phyloP scores from a whole-genome alignment of 140 eudicot genomes.

The Anethum foeniculum region DNA sequence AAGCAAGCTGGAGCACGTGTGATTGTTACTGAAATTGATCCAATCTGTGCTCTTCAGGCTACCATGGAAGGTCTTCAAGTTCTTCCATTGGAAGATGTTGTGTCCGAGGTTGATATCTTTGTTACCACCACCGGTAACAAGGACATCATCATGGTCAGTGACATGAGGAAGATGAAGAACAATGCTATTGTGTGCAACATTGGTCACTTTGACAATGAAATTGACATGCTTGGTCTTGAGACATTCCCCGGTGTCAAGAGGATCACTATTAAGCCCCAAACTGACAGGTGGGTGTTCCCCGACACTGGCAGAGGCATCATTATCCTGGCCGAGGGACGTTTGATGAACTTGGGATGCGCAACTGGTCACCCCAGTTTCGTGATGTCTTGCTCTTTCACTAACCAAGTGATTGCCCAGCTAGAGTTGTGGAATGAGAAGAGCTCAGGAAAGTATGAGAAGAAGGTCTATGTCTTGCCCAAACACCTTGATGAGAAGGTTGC shows the following conservation, averaged over 20 bases:
- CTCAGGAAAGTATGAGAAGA: slow-evolving; percentile 66
- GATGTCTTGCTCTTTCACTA: slow-evolving; percentile 88
- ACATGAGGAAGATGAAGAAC: slow-evolving; percentile 91
- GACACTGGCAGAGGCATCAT: slow-evolving; percentile 59
- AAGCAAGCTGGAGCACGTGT: slow-evolving; percentile 84
- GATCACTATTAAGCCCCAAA: slow-evolving; percentile 81
- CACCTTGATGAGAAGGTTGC: slow-evolving; percentile 94
- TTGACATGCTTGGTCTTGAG: slow-evolving; percentile 82
- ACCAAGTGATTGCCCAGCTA: slow-evolving; percentile 84
- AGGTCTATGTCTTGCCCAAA: slow-evolving; percentile 77
- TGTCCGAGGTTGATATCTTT: slow-evolving; percentile 75
- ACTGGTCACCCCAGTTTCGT: slow-evolving; percentile 92
- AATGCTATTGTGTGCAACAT: slow-evolving; percentile 91
- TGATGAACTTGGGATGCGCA: slow-evolving; percentile 96
- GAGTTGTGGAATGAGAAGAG: slow-evolving; percentile 79
- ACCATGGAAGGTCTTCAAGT: slow-evolving; percentile 79
- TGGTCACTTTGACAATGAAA: slow-evolving; percentile 90
- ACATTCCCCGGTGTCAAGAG: slow-evolving; percentile 72
- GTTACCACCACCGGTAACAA: slow-evolving; percentile 94
- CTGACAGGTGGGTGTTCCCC: slow-evolving; percentile 79
- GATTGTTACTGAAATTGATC: slow-evolving; percentile 74
- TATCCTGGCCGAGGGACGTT: slow-evolving; percentile 69
- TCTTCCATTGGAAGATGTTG: slow-evolving; percentile 54
- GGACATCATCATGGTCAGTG: slow-evolving; percentile 86
- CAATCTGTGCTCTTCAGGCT: slow-evolving; percentile 86